phyloP scores from a whole-genome alignment of 139 green algal genomes.

The Desmodesmus armatus region DNA sequence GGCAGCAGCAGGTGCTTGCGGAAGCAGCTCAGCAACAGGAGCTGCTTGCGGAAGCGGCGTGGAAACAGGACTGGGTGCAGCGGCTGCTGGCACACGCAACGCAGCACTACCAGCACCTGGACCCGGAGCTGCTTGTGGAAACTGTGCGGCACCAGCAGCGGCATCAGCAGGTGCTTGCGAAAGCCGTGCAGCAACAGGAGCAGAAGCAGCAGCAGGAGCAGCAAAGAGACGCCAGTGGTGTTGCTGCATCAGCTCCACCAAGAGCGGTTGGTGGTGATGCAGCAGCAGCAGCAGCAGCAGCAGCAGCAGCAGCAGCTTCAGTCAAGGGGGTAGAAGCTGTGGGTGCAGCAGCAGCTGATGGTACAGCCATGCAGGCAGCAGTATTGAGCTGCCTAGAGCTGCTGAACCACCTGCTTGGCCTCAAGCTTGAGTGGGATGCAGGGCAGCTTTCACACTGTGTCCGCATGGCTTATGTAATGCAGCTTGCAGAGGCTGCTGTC shows the following conservation, averaged over 20 bases:
- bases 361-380: neutral
- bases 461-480: neutral
- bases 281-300: constrained; percentile 14
- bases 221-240: neutral
- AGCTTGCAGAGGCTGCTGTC: neutral
- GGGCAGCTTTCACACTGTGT: neutral
- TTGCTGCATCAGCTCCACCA: neutral
- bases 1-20: neutral
- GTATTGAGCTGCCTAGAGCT: neutral
- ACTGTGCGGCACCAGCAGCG: neutral
- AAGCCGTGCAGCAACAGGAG: constrained; percentile 12
- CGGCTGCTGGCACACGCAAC: neutral
- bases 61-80: neutral
- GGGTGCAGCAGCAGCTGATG: neutral
- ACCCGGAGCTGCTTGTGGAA: neutral
- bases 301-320: constrained; percentile 20
- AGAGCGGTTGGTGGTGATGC: neutral
- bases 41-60: neutral
- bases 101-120: neutral
- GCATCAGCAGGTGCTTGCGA: neutral
- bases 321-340: neutral
- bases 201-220: constrained; percentile 1
- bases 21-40: neutral
- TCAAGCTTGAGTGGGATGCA: neutral
- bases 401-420: neutral